Evolutionary conservation across 1,284 basidiomycete species (phyloP).

Genomic region (Ceratobasidium sp.): DNA sequence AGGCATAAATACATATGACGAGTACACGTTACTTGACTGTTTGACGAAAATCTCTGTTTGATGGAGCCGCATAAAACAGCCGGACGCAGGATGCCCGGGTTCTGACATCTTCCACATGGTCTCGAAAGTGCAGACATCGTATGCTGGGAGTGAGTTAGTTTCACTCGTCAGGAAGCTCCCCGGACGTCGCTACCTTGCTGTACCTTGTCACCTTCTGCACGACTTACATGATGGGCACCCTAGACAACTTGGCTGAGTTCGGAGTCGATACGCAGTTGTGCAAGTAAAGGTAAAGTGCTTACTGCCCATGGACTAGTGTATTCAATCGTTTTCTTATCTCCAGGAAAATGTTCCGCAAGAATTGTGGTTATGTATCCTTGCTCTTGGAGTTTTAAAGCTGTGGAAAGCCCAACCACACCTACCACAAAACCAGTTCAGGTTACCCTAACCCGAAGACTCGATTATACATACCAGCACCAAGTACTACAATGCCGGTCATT

Average conservation of each 20-base stretch:
- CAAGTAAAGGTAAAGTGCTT: too few relatives aligned
- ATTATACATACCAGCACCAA: neutral
- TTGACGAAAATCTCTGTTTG: constrained; percentile 71
- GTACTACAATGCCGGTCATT: neutral
- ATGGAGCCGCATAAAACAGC: constrained; percentile 71
- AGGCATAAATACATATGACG: constrained; percentile 69
- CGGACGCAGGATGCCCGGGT: constrained; percentile 66
- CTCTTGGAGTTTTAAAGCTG: constrained; percentile 75
- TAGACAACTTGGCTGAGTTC: constrained; percentile 52
- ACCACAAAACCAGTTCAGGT: neutral
- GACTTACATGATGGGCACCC: constrained; percentile 79
- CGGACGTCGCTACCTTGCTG: constrained; percentile 63
- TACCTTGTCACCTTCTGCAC: constrained; percentile 63
- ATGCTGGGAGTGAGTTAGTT: too few relatives aligned
- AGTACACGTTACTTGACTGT: constrained; percentile 54
- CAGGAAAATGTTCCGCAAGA: constrained; percentile 76
- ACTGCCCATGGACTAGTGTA: constrained; percentile 87
- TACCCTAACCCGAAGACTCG: too few relatives aligned
- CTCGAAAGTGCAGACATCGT: constrained; percentile 80
- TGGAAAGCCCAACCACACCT: constrained; percentile 82
- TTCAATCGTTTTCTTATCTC: constrained; percentile 73
- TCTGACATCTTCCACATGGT: constrained; percentile 78
- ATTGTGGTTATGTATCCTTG: constrained; percentile 72
- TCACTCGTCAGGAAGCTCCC: too few relatives aligned
- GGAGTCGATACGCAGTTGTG: too few relatives aligned